Evolutionary conservation across 192 early-diverging fungal genomes (phyloP).

Genomic region (Pilaira anomala): DNA sequence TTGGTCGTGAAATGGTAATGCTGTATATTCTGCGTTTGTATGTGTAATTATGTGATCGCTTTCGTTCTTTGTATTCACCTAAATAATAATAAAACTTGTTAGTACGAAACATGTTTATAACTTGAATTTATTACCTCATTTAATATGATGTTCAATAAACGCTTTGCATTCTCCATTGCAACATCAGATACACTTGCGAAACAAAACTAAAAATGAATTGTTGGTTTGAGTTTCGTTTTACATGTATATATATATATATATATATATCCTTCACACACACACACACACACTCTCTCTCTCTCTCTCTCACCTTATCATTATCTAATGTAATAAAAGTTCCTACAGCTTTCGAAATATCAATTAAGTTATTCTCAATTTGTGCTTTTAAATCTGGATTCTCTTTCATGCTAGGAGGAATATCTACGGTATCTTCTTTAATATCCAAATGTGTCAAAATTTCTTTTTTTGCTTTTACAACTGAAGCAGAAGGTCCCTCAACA

Average conservation of each 20-base stretch:
- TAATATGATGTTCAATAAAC: background rate
- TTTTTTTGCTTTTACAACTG: slow-evolving; percentile 1
- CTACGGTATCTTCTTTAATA: background rate
- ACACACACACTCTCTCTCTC: background rate
- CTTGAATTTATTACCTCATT: slow-evolving; percentile 16
- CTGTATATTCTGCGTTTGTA: background rate
- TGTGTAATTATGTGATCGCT: background rate
- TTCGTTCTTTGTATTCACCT: background rate
- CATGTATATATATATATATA: too few relatives aligned
- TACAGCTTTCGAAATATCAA: slow-evolving; percentile 14
- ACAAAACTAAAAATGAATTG: slow-evolving; percentile 1
- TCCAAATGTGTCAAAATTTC: slow-evolving; percentile 1
- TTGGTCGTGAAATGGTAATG: slow-evolving; percentile 11
- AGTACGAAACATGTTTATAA: too few relatives aligned
- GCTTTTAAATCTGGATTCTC: background rate
- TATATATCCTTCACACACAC: too few relatives aligned
- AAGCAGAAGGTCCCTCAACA: background rate
- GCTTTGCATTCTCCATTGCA: slow-evolving; percentile 4
- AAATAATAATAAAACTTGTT: too few relatives aligned
- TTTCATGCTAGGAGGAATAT: background rate
- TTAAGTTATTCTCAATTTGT: background rate
- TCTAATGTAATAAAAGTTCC: slow-evolving; percentile 13
- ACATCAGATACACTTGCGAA: background rate
- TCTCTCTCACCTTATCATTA: background rate
- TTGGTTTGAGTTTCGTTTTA: background rate